A percentile compares a stretch with the other conserved stretches of the same genome.
Evolutionary conservation across 306 rosid genomes (phyloP).

Genomic region (Cucurbita maxima): DNA sequence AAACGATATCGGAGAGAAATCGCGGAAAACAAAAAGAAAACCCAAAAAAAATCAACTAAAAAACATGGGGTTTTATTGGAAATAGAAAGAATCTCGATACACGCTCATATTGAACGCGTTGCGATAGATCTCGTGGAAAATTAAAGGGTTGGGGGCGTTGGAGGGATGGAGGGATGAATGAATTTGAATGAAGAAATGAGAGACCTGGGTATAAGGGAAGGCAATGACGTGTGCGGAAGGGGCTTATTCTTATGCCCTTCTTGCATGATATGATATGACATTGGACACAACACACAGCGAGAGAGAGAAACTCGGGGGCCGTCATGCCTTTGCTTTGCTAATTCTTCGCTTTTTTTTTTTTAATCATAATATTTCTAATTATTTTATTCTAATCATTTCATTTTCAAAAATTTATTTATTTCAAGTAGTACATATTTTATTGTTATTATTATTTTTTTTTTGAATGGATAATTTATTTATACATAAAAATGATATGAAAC

Average conservation of each 20-base stretch:
- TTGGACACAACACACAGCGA: background rate
- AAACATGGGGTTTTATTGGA: conserved; percentile 3
- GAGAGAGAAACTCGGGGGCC: background rate
- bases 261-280: conserved; percentile 78
- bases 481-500: background rate
- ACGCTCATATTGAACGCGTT: background rate
- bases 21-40: conserved; percentile 5
- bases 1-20: conserved; percentile 12
- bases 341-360: background rate
- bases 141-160: background rate
- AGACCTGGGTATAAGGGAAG: conserved; percentile 53
- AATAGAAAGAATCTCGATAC: background rate
- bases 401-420: background rate
- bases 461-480: background rate
- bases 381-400: too few relatives aligned
- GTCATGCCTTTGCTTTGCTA: background rate
- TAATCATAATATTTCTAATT: too few relatives aligned
- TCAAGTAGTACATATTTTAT: background rate
- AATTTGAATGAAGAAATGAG: conserved; percentile 20
- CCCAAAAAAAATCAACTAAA: conserved; percentile 8
- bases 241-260: conserved; percentile 20
- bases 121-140: background rate
- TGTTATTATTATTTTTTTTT: background rate
- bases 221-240: conserved; percentile 38
- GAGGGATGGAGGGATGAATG: background rate